Conservation (phyloP, 2,329 filamentous ascomycete species). For the Thielaviopsis euricoi region DNA sequence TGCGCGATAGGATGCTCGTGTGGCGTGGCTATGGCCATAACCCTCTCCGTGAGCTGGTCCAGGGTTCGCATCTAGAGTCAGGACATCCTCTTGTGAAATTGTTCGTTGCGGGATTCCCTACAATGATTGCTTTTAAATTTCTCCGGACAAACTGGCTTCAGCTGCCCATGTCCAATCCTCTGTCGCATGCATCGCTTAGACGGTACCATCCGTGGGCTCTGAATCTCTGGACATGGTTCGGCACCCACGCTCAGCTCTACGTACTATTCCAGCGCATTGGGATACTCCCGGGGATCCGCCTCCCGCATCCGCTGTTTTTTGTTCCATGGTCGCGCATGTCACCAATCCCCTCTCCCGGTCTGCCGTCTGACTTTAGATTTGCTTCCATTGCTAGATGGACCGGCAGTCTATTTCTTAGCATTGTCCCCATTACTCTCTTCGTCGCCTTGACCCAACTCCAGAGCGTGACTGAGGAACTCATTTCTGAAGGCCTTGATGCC, state of each 20-base stretch:
- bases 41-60: conserved; percentile 29
- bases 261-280: conserved; percentile 35
- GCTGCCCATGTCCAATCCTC: background rate
- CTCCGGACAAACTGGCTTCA: conserved; percentile 4
- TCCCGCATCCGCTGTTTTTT: conserved; percentile 34
- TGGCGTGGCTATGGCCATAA: conserved; percentile 25
- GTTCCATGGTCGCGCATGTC: conserved; percentile 36
- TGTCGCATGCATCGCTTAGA: conserved; percentile 2
- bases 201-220: conserved; percentile 3
- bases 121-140: conserved; percentile 19
- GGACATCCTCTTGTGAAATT: conserved; percentile 20
- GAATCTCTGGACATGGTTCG: conserved; percentile 8
- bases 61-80: conserved; percentile 18
- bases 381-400: conserved; percentile 27
- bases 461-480: background rate
- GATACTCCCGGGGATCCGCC: conserved; percentile 23
- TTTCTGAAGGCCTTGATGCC: background rate
- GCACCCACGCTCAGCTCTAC: conserved; percentile 32
- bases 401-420: conserved; percentile 24
- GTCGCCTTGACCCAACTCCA: conserved; percentile 24
- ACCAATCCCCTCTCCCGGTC: conserved; percentile 30
- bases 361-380: conserved; percentile 22
- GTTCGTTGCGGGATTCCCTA: conserved; percentile 24
- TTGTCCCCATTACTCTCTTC: conserved; percentile 31
- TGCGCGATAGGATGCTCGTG: conserved; percentile 39